phyloP scores from a whole-genome alignment of 2,329 filamentous ascomycete species.

The Dactylellina sp. region DNA sequence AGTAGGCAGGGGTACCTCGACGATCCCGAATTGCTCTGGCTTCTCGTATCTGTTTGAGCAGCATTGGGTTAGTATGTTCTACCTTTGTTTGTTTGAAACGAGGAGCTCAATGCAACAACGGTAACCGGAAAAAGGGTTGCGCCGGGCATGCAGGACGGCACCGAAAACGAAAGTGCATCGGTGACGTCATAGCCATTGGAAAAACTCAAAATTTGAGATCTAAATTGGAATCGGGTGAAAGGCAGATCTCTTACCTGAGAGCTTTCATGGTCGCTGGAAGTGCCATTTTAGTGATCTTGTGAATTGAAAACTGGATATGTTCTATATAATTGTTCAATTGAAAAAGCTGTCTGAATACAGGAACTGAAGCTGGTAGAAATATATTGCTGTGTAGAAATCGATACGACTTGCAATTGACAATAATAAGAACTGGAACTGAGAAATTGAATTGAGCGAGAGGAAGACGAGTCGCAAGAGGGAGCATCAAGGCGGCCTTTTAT shows the following conservation, averaged over 20 bases:
- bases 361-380: no score
- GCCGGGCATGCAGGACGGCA: background rate
- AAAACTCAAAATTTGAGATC: constrained; percentile 23
- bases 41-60: constrained; percentile 69
- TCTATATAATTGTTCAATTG: background rate
- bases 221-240: constrained; percentile 1
- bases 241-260: constrained; percentile 67
- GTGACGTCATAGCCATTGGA: constrained; percentile 14
- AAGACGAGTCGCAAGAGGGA: background rate
- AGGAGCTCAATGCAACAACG: constrained; percentile 1
- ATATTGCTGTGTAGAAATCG: background rate
- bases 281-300: constrained; percentile 60
- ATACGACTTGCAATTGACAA: background rate
- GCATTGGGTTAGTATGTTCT: constrained; percentile 19
- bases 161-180: background rate
- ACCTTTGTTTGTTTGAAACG: background rate
- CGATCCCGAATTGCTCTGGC: constrained; percentile 72
- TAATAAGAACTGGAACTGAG: constrained; percentile 2
- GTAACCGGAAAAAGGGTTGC: background rate
- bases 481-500: constrained; percentile 20
- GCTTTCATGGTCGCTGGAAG: constrained; percentile 73
- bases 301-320: background rate
- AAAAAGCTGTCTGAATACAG: no score
- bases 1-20: constrained; percentile 72
- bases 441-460: background rate